Base-by-base conservation (phyloP, 345 rosid genomes). In the Gossypium stocksii region DNA sequence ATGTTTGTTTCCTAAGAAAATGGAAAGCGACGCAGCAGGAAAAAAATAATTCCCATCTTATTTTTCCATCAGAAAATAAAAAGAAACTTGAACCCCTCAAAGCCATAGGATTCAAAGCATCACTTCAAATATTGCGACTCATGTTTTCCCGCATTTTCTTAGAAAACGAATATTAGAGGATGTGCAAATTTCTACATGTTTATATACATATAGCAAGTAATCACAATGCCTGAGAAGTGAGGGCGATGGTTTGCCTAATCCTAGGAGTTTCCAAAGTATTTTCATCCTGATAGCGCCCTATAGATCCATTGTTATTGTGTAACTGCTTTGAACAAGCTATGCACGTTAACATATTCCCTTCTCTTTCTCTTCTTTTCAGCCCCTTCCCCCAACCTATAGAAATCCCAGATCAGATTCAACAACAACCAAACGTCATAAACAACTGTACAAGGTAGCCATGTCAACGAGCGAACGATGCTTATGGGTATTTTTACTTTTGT, bases 241-340 rank as follows among this genome's bases (percentile, higher is more conserved):
- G 88, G 9, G 89, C 80, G 60, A 89, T 78, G 44, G 97, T 87
- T 15, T 88, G 98, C 86, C 81, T 89, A 41, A 91, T 86, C 80
- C 87, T 81, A 9, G 95, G 97, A 8, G 97, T 94, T 59, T 83
- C 91, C 66, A 74, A 66, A 70, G 79, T 82, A 53, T 79, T 85
- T 5, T 85, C 94, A 11, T 84, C 87, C 49, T 86, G 91, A 25
- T 80, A 78, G 61, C 74, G 83, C 59, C 78, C 85, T 63, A 79
- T 74, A 87, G 95, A 90, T 87, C 93, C 88, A 73, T 79, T 83
- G 75, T 81, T 81, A 74, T 49, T 64, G 73, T 77, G 76, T 38
- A 79, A 84, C 82, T 87, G 90, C 92, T 90, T 94, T 15, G 95
- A 82, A 77, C 97, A 91, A 20, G 91, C 86, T 78, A 94, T 89